These are phyloP conservation scores for Aspergillus nomiae DNA, from an alignment of 2,329 filamentous ascomycete species.

Conservation along the genomic window DNA sequence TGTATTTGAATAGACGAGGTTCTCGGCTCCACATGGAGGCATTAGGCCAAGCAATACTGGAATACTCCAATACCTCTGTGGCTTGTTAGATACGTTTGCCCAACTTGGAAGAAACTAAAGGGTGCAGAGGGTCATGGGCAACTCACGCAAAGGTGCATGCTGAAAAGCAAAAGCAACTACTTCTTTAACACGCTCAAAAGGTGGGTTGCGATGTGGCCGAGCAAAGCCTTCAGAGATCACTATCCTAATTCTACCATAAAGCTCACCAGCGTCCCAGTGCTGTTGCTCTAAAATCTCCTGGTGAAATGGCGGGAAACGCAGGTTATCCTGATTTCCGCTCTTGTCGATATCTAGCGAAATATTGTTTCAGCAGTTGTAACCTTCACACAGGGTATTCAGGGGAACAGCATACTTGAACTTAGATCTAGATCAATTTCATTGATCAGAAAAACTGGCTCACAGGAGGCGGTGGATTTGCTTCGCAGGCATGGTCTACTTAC, in stretches of 20 bases:
- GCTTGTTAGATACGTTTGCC: slow-evolving; percentile 14
- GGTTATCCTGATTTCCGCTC: slow-evolving; percentile 60
- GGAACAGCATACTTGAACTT: slow-evolving; percentile 34
- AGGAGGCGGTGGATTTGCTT: not conserved
- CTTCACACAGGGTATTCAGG: slow-evolving; percentile 13
- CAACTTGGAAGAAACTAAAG: not conserved
- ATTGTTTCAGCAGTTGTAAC: not conserved
- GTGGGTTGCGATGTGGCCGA: slow-evolving; percentile 47
- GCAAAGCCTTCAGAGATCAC: slow-evolving; percentile 73
- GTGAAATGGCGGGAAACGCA: slow-evolving; percentile 74
- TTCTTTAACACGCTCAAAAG: slow-evolving; percentile 70
- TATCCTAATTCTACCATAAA: slow-evolving; percentile 73
- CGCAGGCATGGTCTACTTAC: slow-evolving; percentile 36
- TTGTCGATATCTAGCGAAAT: slow-evolving; percentile 47
- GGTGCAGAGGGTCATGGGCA: not conserved
- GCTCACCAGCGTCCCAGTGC: slow-evolving; percentile 71
- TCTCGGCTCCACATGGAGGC: slow-evolving; percentile 65
- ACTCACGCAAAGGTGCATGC: slow-evolving; percentile 74
- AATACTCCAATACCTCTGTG: slow-evolving; percentile 70
- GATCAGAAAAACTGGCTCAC: not conserved
- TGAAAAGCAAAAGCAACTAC: slow-evolving; percentile 80
- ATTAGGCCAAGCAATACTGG: slow-evolving; percentile 80
- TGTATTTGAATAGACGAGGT: slow-evolving; percentile 41
- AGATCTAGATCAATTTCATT: slow-evolving; percentile 26
- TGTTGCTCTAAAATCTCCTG: slow-evolving; percentile 67